Evolutionary conservation across 495 filamentous ascomycete genomes (phyloP).

Genomic region (Rhypophila decipiens): DNA sequence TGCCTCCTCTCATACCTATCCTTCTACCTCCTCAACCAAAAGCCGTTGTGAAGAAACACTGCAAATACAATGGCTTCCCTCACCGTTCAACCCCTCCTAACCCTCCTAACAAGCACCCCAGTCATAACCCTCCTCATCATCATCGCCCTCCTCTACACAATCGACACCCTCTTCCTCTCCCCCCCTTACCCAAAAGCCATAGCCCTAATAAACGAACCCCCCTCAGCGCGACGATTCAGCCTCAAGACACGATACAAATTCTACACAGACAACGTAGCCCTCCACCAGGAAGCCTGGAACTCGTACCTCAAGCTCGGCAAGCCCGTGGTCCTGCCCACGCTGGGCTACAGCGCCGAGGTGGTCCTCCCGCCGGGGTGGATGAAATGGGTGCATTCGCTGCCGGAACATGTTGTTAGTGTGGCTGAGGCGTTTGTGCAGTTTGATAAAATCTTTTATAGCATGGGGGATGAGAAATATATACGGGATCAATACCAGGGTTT

Average conservation of each 20-base stretch:
- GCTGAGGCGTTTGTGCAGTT: conserved; percentile 4
- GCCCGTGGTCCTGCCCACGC: conserved; percentile 28
- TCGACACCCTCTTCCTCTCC: background rate
- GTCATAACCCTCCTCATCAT: too few species aligned
- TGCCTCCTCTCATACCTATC: too few species aligned
- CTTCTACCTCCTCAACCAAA: too few species aligned
- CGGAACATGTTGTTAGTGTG: conserved; percentile 11
- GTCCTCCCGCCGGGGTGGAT: conserved; percentile 17
- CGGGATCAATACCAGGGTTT: conserved; percentile 11
- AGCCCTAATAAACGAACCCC: background rate
- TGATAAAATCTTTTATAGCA: conserved; percentile 9
- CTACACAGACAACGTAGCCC: background rate
- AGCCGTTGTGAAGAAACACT: too few species aligned
- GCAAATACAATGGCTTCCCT: too few species aligned
- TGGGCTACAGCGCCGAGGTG: conserved; percentile 27
- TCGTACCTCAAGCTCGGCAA: conserved; percentile 28
- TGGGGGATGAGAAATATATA: conserved; percentile 8
- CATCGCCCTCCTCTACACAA: background rate
- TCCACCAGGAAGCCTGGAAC: background rate
- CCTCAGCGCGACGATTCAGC: background rate
- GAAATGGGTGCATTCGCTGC: conserved; percentile 16
- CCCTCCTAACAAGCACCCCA: too few species aligned
- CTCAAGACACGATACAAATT: background rate
- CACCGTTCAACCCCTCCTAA: too few species aligned
- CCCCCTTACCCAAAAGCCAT: background rate